Evolutionary conservation across 2,329 filamentous ascomycete genomes (phyloP).

Genomic region (Didymosphaeria variabile): DNA sequence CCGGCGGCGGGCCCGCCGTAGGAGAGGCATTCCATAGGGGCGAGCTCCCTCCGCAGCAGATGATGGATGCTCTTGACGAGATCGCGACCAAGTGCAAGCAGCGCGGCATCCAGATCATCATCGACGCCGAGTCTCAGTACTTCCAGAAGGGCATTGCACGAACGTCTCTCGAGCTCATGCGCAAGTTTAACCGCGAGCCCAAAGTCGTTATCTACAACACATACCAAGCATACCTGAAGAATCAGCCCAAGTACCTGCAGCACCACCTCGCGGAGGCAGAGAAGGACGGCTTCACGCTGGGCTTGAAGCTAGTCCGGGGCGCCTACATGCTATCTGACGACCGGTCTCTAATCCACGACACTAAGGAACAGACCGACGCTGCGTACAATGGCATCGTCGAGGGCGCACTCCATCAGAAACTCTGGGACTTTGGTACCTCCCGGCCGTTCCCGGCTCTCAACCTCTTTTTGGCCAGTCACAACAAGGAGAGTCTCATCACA

Average conservation of each 20-base stretch:
- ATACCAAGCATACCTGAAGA: slow-evolving; percentile 66
- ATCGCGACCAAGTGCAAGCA: slow-evolving; percentile 52
- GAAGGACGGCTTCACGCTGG: slow-evolving; percentile 61
- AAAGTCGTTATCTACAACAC: slow-evolving; percentile 73
- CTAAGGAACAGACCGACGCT: slow-evolving; percentile 63
- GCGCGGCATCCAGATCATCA: slow-evolving; percentile 54
- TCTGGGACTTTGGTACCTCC: slow-evolving; percentile 32
- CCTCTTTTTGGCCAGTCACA: slow-evolving; percentile 84
- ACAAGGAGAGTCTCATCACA: slow-evolving; percentile 72
- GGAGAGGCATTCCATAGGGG: slow-evolving; percentile 50
- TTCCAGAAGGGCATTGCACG: slow-evolving; percentile 52
- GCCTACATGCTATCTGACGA: slow-evolving; percentile 65
- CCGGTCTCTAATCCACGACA: slow-evolving; percentile 61
- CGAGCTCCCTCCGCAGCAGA: slow-evolving; percentile 51
- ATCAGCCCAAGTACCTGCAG: slow-evolving; percentile 52
- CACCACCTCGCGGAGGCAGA: slow-evolving; percentile 58
- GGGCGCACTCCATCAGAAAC: slow-evolving; percentile 53
- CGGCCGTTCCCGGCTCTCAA: slow-evolving; percentile 55
- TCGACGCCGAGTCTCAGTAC: slow-evolving; percentile 59
- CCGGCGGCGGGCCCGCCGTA: slow-evolving; percentile 55
- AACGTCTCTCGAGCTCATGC: slow-evolving; percentile 67
- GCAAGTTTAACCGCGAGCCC: slow-evolving; percentile 60
- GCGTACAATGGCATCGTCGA: slow-evolving; percentile 75
- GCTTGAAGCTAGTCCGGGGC: slow-evolving; percentile 66
- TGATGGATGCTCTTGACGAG: slow-evolving; percentile 54